phyloP scores from a whole-genome alignment of 176 grass and related monocot species.

The Oryza rufipogon region DNA sequence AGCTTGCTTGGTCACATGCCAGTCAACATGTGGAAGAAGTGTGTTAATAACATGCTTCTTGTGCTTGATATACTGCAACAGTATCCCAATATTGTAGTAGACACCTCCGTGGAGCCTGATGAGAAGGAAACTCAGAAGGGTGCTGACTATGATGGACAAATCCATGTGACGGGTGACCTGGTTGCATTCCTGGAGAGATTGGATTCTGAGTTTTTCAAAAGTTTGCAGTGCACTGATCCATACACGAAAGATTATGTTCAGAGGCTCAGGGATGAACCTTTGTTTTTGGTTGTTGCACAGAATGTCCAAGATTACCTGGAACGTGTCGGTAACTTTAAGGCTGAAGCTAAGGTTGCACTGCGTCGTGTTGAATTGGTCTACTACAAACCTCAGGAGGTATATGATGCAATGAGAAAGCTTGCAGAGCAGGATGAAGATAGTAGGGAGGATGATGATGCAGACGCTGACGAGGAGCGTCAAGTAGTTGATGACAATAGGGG shows the following conservation, averaged over 20 bases:
- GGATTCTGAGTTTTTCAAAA: conserved; percentile 92
- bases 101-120: conserved; percentile 67
- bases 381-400: conserved; percentile 97
- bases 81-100: conserved; percentile 91
- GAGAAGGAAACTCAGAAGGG: conserved; percentile 89
- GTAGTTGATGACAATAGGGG: conserved; percentile 50
- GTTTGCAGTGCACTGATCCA: conserved; percentile 79
- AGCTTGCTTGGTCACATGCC: conserved; percentile 98
- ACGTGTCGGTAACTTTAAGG: conserved; percentile 67
- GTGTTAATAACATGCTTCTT: conserved; percentile 87
- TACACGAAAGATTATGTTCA: conserved; percentile 91
- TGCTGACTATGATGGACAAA: conserved; percentile 64
- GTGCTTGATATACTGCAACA: conserved; percentile 91
- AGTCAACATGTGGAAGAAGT: conserved; percentile 86
- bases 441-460: conserved; percentile 33
- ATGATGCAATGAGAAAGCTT: conserved; percentile 89
- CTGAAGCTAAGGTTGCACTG: conserved; percentile 81
- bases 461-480: conserved; percentile 1
- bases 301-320: conserved; percentile 93
- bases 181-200: conserved; percentile 91
- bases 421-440: conserved; percentile 56
- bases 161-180: conserved; percentile 79
- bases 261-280: conserved; percentile 91
- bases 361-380: conserved; percentile 85
- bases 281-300: conserved; percentile 88